Evolutionary conservation across 2,329 filamentous ascomycete genomes (phyloP).

Genomic region (Metarhizium sp.): DNA sequence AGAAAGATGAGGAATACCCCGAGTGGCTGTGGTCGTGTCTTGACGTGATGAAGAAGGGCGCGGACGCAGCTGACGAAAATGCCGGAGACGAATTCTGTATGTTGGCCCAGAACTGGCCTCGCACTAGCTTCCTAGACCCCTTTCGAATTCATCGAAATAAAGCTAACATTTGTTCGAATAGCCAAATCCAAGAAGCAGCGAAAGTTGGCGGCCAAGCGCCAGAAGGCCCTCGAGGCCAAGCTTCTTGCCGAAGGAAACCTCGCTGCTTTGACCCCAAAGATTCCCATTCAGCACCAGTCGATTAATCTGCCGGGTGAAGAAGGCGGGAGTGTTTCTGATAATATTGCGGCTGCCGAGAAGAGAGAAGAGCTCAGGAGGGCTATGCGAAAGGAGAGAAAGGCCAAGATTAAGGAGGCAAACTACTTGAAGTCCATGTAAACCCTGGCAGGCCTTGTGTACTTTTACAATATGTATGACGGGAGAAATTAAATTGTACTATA

Average conservation of each 20-base stretch:
- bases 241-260: conserved; percentile 57
- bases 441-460: neutral
- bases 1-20: conserved; percentile 68
- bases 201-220: conserved; percentile 57
- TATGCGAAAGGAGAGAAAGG: conserved; percentile 66
- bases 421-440: conserved; percentile 73
- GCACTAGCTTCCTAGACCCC: neutral
- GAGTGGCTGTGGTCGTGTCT: conserved; percentile 71
- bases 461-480: conserved; percentile 16
- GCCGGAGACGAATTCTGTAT: conserved; percentile 73
- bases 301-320: conserved; percentile 57
- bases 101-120: conserved; percentile 21
- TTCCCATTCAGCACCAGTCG: conserved; percentile 69
- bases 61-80: conserved; percentile 38
- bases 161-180: conserved; percentile 21
- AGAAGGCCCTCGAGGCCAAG: conserved; percentile 45
- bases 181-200: conserved; percentile 82
- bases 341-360: conserved; percentile 37
- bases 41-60: conserved; percentile 46
- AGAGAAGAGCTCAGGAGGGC: conserved; percentile 57
- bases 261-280: conserved; percentile 54
- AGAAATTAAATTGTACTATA: conserved; percentile 14
- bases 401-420: conserved; percentile 74
- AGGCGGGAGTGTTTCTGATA: conserved; percentile 31
- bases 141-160: neutral